These are phyloP conservation scores for Vitellaria paradoxa DNA, from an alignment of 179 eudicot genomes.

Conservation along the genomic window DNA sequence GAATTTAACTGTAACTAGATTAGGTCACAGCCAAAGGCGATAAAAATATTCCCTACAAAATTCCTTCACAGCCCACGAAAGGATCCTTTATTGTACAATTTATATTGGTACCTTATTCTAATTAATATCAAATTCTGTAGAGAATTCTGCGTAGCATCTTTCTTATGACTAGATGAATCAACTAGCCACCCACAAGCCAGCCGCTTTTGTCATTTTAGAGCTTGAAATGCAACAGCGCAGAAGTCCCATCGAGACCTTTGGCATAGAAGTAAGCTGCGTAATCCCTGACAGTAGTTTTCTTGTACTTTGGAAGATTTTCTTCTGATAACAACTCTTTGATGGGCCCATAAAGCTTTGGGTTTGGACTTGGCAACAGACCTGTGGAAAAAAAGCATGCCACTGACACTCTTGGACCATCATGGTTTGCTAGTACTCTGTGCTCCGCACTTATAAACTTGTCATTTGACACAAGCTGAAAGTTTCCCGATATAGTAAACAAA, in stretches of 20 bases:
- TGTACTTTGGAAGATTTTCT: conserved; percentile 21
- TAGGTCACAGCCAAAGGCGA: too few species aligned
- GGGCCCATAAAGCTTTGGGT: conserved; percentile 12
- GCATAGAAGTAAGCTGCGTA: not conserved
- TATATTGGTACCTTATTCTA: too few species aligned
- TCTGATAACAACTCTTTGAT: conserved; percentile 20
- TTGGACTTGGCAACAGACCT: too few species aligned
- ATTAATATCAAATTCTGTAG: too few species aligned
- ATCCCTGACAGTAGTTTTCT: conserved; percentile 9
- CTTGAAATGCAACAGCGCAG: not conserved
- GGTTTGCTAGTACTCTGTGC: conserved; percentile 38
- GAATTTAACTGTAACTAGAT: too few species aligned
- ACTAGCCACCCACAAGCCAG: too few species aligned
- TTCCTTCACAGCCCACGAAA: too few species aligned
- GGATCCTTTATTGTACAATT: too few species aligned
- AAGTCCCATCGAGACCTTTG: not conserved
- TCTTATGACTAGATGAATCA: too few species aligned
- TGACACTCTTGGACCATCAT: conserved; percentile 45
- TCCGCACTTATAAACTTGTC: conserved; percentile 39
- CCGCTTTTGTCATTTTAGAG: not conserved
- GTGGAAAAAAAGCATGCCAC: conserved; percentile 27
- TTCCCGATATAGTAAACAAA: too few species aligned
- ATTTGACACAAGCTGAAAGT: conserved; percentile 27
- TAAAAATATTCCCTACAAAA: too few species aligned
- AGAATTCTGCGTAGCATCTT: too few species aligned